Percentiles rank a stretch among this genome's conserved stretches.
Evolutionary conservation across 2,329 filamentous ascomycete species (phyloP).

Genomic region (Camillea tinctor): DNA sequence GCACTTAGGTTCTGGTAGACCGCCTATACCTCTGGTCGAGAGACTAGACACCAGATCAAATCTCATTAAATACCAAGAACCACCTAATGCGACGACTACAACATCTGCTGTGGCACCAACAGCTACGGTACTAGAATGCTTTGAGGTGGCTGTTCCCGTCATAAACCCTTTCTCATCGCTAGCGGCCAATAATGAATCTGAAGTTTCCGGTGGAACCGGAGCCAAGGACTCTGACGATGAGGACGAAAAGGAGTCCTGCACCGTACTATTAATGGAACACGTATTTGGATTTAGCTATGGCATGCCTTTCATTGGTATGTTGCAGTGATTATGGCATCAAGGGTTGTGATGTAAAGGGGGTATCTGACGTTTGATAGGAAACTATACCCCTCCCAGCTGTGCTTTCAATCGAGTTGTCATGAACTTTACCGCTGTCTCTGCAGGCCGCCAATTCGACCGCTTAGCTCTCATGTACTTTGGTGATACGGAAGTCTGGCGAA

Average conservation of each 20-base stretch:
- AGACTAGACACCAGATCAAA: constrained; percentile 5
- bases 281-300: constrained; percentile 25
- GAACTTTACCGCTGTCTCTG: constrained; percentile 63
- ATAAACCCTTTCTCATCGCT: background rate
- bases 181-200: constrained; percentile 4
- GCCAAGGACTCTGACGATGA: background rate
- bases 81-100: background rate
- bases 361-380: constrained; percentile 36
- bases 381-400: constrained; percentile 59
- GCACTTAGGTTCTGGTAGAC: background rate
- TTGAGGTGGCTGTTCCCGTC: constrained; percentile 23
- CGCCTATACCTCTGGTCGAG: background rate
- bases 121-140: constrained; percentile 17
- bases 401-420: constrained; percentile 62
- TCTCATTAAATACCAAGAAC: constrained; percentile 1
- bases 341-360: background rate
- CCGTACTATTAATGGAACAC: constrained; percentile 21
- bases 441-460: constrained; percentile 63
- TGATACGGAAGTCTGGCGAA: constrained; percentile 75
- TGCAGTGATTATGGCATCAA: background rate
- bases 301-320: constrained; percentile 23
- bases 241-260: constrained; percentile 2
- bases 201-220: background rate
- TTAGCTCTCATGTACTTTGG: constrained; percentile 63
- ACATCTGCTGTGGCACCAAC: background rate